Evolutionary conservation across 2,329 filamentous ascomycete genomes (phyloP).

Genomic region (Alternaria conjuncta): DNA sequence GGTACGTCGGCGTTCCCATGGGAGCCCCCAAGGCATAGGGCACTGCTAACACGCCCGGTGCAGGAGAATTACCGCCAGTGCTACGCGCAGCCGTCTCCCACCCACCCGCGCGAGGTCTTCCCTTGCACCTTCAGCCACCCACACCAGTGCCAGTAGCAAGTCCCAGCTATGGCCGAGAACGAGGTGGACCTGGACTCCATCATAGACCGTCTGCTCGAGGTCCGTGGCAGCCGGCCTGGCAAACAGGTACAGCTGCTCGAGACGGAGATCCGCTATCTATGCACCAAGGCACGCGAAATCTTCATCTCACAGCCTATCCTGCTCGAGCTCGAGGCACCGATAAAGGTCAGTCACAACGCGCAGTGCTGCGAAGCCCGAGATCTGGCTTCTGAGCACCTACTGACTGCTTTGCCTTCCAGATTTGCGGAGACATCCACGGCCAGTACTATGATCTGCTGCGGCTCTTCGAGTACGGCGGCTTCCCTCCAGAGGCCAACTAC

Average conservation of each 20-base stretch:
- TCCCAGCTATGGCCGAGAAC: constrained; percentile 73
- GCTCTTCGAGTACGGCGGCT: constrained; percentile 97
- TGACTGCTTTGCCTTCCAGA: constrained; percentile 62
- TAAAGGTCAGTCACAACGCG: constrained; percentile 75
- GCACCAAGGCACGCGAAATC: constrained; percentile 98
- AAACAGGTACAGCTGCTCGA: constrained; percentile 98
- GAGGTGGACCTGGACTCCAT: constrained; percentile 99
- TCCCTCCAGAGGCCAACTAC: constrained; percentile 98
- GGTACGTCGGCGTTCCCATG: constrained; percentile 32
- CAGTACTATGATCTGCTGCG: constrained; percentile 98
- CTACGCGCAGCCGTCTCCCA: constrained; percentile 35
- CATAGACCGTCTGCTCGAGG: constrained; percentile 97
- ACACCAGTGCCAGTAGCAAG: constrained; percentile 41
- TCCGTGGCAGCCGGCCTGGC: constrained; percentile 94
- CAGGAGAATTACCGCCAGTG: constrained; percentile 26
- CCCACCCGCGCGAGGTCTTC: constrained; percentile 44
- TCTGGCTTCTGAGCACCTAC: constrained; percentile 6
- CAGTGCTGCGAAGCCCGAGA: constrained; percentile 4
- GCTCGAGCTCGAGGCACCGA: constrained; percentile 95
- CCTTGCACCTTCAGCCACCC: constrained; percentile 38
- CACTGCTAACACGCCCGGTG: constrained; percentile 27
- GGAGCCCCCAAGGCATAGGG: constrained; percentile 12
- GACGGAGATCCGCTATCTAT: constrained; percentile 94
- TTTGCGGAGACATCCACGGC: constrained; percentile 98
- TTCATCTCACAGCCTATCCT: constrained; percentile 99